Percentiles rank a stretch among this genome's conserved stretches.
Evolutionary conservation across 1,284 basidiomycete species (phyloP).

Genomic region (Porodaedalea pini): DNA sequence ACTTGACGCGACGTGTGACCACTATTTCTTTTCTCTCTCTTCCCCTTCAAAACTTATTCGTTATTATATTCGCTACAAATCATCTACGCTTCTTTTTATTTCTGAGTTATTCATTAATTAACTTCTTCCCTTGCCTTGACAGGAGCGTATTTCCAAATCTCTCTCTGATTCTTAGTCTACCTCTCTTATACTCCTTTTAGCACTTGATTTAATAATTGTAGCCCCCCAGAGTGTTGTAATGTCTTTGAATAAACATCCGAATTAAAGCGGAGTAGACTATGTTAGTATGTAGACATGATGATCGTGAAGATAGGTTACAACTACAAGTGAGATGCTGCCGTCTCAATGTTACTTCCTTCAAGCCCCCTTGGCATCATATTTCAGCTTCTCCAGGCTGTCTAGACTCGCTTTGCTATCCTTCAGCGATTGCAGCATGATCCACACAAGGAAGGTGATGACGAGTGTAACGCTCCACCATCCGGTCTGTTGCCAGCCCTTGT

Average conservation of each 20-base stretch:
- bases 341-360: background rate
- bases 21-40: constrained; percentile 1
- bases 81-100: constrained; percentile 1
- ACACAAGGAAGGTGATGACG: constrained; percentile 1
- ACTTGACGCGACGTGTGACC: background rate
- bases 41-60: background rate
- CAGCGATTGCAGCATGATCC: constrained; percentile 1
- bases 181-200: background rate
- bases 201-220: background rate
- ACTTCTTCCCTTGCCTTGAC: background rate
- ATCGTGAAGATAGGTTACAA: no score
- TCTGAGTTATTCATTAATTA: constrained; percentile 12
- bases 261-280: no score
- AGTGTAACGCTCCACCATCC: constrained; percentile 14
- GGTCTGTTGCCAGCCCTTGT: constrained; percentile 11
- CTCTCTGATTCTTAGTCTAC: background rate
- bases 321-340: background rate
- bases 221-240: background rate
- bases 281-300: no score
- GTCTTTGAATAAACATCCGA: no score
- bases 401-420: constrained; percentile 4
- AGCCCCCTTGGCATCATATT: constrained; percentile 18
- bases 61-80: background rate
- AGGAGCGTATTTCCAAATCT: background rate
- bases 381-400: constrained; percentile 12